Evolutionary conservation across 179 eudicot species (phyloP), one percentile per base, ranked within the genome.

Genomic region (Silene coronaria): DNA sequence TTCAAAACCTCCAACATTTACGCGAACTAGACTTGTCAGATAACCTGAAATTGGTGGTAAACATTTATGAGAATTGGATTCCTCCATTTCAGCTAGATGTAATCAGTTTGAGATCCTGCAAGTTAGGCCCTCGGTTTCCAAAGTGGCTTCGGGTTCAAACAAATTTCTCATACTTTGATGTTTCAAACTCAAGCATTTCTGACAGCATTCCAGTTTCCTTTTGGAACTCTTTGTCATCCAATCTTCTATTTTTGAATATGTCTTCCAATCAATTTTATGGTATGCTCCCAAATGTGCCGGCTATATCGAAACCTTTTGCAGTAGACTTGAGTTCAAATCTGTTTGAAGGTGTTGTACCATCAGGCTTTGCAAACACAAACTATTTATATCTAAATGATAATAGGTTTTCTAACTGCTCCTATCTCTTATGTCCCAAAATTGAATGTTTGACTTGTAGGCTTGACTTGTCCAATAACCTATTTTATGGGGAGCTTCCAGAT

Each of bases 391-490:
- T 88, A 5, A 73, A 78, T 14, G 73, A 79, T 4, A 88, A 86
- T 61, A 71, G 7, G 21, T 83, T 88, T 36, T 28, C 80, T 1
- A 68, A 85, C 48, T 21, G 66, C 0, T 2, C 17, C n/a, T n/a
- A n/a, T 28, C 59, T 76, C 34, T 53, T 82, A 0, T 83, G 85
- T 23, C 62, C 64, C 66, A 38, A 32, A 36, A 12, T 11, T 0
- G 1, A 7, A 22, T 4, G 17, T 8, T 0, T 58, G 12, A 68
- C 78, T 8, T 59, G 75, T 3, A 10, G 55, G 8, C 79, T 84
- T 30, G 80, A 78, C 67, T 72, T 88, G 10, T 73, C 76, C 3
- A 78, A 80, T 51, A 87, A 87, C 67, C 78, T 67, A 8, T 63
- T n/a, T n/a, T n/a, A n/a, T n/a, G n/a, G n/a, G n/a, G n/a, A n/a